These are phyloP conservation scores for Medicago lupulina DNA, from an alignment of 306 rosid genomes.

Conservation along the genomic window DNA sequence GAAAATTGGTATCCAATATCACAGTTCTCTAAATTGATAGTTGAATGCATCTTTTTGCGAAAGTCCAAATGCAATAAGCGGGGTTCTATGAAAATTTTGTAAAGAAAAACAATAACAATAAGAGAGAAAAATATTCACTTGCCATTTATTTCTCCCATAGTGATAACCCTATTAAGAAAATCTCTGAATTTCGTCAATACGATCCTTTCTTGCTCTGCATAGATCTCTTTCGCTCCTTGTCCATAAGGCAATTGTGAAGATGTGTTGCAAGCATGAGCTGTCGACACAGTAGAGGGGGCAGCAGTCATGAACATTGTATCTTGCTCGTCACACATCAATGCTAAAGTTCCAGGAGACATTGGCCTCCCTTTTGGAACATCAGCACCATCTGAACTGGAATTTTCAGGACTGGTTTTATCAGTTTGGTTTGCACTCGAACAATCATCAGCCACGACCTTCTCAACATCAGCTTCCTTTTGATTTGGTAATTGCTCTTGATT, in stretches of 20 bases:
- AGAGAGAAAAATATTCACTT: slow-evolving; percentile 54
- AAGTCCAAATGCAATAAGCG: slow-evolving; percentile 17
- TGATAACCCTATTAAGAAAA: slow-evolving; percentile 87
- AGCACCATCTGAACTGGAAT: slow-evolving; percentile 77
- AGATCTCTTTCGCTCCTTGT: slow-evolving; percentile 82
- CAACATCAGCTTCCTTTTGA: slow-evolving; percentile 62
- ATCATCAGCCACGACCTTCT: slow-evolving; percentile 74
- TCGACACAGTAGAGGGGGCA: slow-evolving; percentile 69
- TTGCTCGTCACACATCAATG: slow-evolving; percentile 98
- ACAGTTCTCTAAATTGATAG: slow-evolving; percentile 14
- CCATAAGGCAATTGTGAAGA: slow-evolving; percentile 68
- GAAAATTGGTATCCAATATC: slow-evolving; percentile 18
- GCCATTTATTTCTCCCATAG: slow-evolving; percentile 95
- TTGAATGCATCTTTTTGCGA: slow-evolving; percentile 4
- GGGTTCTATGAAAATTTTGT: not conserved
- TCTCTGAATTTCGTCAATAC: slow-evolving; percentile 85
- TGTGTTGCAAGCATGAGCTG: slow-evolving; percentile 63
- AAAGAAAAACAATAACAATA: slow-evolving; percentile 30
- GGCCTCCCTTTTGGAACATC: slow-evolving; percentile 79
- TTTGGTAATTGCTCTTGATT: slow-evolving; percentile 73
- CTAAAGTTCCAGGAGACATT: slow-evolving; percentile 98
- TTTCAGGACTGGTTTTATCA: slow-evolving; percentile 68
- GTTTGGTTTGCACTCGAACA: slow-evolving; percentile 80
- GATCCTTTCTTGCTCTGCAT: slow-evolving; percentile 86
- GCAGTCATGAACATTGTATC: slow-evolving; percentile 91